Evolutionary conservation across 768 basidiomycete species (phyloP).

Genomic region (Tulasnella sp.): DNA sequence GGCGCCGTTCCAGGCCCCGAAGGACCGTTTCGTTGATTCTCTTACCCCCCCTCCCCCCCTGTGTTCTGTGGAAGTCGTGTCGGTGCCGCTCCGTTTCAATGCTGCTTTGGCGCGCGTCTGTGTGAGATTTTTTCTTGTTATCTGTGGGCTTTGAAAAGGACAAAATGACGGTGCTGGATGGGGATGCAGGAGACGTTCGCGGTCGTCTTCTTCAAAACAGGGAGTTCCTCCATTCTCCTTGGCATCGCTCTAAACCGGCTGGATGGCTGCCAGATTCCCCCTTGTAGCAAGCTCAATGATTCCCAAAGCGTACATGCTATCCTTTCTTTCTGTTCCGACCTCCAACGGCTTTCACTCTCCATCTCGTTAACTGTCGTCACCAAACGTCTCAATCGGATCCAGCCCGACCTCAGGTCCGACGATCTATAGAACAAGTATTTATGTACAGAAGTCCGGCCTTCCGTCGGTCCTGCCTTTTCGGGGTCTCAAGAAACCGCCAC

Average conservation of each 20-base stretch:
- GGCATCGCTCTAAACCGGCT: too few species aligned
- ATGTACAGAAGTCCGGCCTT: not conserved
- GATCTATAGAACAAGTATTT: not conserved
- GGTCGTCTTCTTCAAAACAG: too few species aligned
- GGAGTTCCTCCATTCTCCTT: too few species aligned
- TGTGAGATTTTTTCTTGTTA: not conserved
- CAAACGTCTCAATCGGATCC: not conserved
- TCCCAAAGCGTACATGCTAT: too few species aligned
- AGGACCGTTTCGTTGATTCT: not conserved
- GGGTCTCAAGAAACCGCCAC: not conserved
- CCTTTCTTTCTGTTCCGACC: not conserved
- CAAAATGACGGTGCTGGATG: not conserved
- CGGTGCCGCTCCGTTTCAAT: too few species aligned
- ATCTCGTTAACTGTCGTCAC: not conserved
- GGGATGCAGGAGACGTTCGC: too few species aligned
- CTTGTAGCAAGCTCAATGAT: too few species aligned
- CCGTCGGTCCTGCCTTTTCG: not conserved
- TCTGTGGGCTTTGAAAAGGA: not conserved
- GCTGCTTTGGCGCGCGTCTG: not conserved
- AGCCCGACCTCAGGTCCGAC: not conserved
- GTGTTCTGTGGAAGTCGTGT: too few species aligned
- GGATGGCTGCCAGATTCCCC: too few species aligned
- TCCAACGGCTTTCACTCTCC: not conserved
- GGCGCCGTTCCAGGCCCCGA: not conserved
- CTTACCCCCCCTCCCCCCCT: not conserved